phyloP scores from a whole-genome alignment of 306 rosid genomes.

The Prunus persica region Prunus_persica_NCBIv2 NC_034013.1:14813001-14813500 shows the following conservation, averaged over 20 bases:
- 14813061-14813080: neutral
- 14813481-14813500: slow-evolving; percentile 77
- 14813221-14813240: neutral
- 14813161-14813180: slow-evolving; percentile 67
- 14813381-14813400: neutral
- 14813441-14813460: slow-evolving; percentile 98
- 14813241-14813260: neutral
- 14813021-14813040: neutral
- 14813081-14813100: slow-evolving; percentile 22
- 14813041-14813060: neutral
- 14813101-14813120: slow-evolving; percentile 76
- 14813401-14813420: slow-evolving; percentile 95
- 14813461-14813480: slow-evolving; percentile 69
- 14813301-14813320: neutral
- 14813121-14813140: slow-evolving; percentile 85
- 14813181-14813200: slow-evolving; percentile 64
- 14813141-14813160: slow-evolving; percentile 59
- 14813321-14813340: neutral
- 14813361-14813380: neutral
- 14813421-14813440: slow-evolving; percentile 84
- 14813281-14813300: neutral
- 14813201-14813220: neutral
- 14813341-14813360: neutral
- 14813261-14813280: neutral
- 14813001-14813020: neutral